Evolutionary conservation across 129 eudicot genomes (phyloP), one percentile per base, ranked within the genome.

Genomic region (Chrysanthemum makinoi): DNA sequence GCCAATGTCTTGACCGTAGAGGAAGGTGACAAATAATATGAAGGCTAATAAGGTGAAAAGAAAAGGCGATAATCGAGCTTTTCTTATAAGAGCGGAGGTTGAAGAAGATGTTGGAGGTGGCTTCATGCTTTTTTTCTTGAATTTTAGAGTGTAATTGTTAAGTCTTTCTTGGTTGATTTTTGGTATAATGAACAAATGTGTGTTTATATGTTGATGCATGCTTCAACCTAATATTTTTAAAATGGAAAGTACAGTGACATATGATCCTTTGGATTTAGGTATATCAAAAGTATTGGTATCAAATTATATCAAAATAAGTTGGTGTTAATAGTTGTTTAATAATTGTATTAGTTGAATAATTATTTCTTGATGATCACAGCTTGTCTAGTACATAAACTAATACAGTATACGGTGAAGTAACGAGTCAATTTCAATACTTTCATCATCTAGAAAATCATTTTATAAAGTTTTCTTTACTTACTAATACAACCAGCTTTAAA

Each of bases 1-100:
- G 53, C 86, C 72, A 79, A 94, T 74, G 70, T 90, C 91, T 66
- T 90, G 87, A 67, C 92, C 83, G 58, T 87, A 89, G 28, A 86
- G 85, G 66, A 90, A 10, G 61, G 84, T 86, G 73, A 83, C 87
- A 49, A 94, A 83, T 52, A 94, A 20, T 58, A 90, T 75, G 86
- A 90, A 87, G 49, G 83, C 85, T 58, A 94, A 26, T 8, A 87
- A 62, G 47, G 86, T 77, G 72, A 94, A 79, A 77, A 94, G 67
- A 76, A 76, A 83, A 2, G 88, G 91, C 10, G 97, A 88, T 46
- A 86, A 62, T 14, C 88, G 85, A 18, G 73, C 43, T 64, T 82
- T 82, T 73, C 85, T 72, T 46, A 52, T 66, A 46, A 80, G 72
- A 47, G 83, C 24, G 26, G 85, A 61, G 65, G 80, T 68, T 2